Conservation (phyloP, 768 basidiomycete genomes). For the Sarcodon sp. region DNA sequence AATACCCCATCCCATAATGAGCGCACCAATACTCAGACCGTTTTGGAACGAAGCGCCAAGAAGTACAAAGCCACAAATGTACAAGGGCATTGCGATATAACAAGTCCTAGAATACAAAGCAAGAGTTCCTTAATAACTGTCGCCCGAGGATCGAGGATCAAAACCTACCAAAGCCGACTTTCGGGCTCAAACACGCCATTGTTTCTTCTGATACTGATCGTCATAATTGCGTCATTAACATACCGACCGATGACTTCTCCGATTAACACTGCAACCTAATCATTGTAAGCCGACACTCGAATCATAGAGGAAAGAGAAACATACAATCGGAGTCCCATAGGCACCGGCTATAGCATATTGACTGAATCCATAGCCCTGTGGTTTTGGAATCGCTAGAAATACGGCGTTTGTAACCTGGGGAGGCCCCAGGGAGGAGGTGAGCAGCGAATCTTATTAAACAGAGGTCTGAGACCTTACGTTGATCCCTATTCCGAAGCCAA, state of each 20-base stretch:
- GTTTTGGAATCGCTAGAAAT: conserved; percentile 43
- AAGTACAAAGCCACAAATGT: conserved; percentile 45
- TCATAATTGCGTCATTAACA: conserved; percentile 37
- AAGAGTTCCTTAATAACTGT: neutral
- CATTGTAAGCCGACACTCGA: neutral
- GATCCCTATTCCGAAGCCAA: conserved; percentile 55
- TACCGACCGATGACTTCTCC: conserved; percentile 40
- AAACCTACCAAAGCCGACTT: conserved; percentile 39
- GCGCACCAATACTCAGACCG: conserved; percentile 33
- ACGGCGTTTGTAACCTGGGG: conserved; percentile 50
- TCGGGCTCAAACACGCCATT: conserved; percentile 43
- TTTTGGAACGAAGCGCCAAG: conserved; percentile 44
- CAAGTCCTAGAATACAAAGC: conserved; percentile 29
- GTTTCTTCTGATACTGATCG: conserved; percentile 27
- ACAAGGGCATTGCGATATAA: conserved; percentile 47
- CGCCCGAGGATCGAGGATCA: no score
- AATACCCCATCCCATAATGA: conserved; percentile 61
- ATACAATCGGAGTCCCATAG: conserved; percentile 44
- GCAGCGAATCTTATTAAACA: neutral
- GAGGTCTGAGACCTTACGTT: conserved; percentile 23
- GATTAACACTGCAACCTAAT: conserved; percentile 31
- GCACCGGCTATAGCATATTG: conserved; percentile 36
- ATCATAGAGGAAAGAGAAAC: conserved; percentile 5
- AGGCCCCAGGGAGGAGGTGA: conserved; percentile 23
- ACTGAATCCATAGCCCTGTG: conserved; percentile 38